Evolutionary conservation across 2,329 filamentous ascomycete genomes (phyloP).

Genomic region (Diplodia seriata): DNA sequence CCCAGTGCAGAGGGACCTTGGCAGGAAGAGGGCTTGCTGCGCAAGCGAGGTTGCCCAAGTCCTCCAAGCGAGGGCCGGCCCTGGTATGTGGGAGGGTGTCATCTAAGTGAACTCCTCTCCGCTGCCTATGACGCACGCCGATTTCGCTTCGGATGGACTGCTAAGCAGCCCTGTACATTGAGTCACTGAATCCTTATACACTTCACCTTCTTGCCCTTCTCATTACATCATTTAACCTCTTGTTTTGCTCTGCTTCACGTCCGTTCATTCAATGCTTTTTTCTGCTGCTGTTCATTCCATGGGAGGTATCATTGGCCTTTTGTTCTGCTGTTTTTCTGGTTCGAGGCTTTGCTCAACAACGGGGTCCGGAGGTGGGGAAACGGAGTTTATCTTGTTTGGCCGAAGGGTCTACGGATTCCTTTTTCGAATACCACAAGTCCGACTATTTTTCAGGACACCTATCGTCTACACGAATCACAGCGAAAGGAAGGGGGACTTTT

Average conservation of each 20-base stretch:
- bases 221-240: conserved; percentile 28
- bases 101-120: conserved; percentile 45
- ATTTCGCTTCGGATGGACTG: background rate
- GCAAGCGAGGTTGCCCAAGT: conserved; percentile 63
- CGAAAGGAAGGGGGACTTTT: conserved; percentile 16
- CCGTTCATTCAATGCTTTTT: conserved; percentile 19
- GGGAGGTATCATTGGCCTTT: conserved; percentile 27
- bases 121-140: background rate
- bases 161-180: conserved; percentile 26
- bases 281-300: conserved; percentile 16
- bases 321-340: conserved; percentile 1
- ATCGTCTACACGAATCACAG: conserved; percentile 22
- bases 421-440: conserved; percentile 24
- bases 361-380: conserved; percentile 25
- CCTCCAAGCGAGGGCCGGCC: conserved; percentile 61
- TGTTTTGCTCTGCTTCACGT: conserved; percentile 1
- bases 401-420: conserved; percentile 8
- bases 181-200: conserved; percentile 28
- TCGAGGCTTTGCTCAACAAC: conserved; percentile 15
- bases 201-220: conserved; percentile 20
- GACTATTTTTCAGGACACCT: conserved; percentile 27
- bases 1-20: conserved; percentile 56
- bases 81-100: conserved; percentile 72
- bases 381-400: conserved; percentile 29
- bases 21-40: conserved; percentile 72